A percentile compares a stretch with the other conserved stretches of the same genome.
Conservation (phyloP, 2,329 filamentous ascomycete species). For the Fusarium duplospermum region DNA sequence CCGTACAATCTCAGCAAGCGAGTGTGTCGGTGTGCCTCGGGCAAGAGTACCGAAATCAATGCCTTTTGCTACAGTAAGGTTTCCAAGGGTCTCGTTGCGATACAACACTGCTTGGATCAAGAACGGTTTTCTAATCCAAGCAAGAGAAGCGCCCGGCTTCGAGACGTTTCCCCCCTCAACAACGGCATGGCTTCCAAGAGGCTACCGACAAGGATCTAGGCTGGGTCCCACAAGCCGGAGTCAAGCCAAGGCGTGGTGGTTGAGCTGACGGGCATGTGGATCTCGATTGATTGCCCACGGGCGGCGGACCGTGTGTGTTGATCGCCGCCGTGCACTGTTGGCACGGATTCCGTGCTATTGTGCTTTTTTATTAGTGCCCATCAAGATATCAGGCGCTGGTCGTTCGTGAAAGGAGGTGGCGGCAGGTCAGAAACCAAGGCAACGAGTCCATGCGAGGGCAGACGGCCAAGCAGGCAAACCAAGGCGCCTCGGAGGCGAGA, state of each 20-base stretch:
- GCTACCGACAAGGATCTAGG: slow-evolving; percentile 31
- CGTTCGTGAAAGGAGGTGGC: slow-evolving; percentile 17
- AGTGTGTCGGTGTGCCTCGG: slow-evolving; percentile 33
- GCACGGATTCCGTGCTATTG: slow-evolving; percentile 1
- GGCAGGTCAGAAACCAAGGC: slow-evolving; percentile 18
- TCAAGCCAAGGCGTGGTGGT: slow-evolving; percentile 34
- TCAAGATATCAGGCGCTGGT: slow-evolving; percentile 13
- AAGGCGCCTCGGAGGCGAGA: slow-evolving; percentile 19
- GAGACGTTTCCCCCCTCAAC: slow-evolving; percentile 3
- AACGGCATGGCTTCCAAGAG: slow-evolving; percentile 23
- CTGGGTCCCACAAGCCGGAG: slow-evolving; percentile 40
- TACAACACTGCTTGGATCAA: slow-evolving; percentile 28
- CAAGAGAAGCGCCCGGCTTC: not conserved
- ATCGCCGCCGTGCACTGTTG: slow-evolving; percentile 38
- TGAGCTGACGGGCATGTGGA: slow-evolving; percentile 40
- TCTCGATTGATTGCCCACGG: slow-evolving; percentile 42
- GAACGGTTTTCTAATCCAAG: slow-evolving; percentile 6
- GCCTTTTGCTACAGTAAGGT: slow-evolving; percentile 17
- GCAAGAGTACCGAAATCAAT: slow-evolving; percentile 17
- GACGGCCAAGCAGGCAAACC: slow-evolving; percentile 9
- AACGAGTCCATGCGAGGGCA: slow-evolving; percentile 1
- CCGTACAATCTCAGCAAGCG: slow-evolving; percentile 17
- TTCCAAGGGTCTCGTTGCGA: slow-evolving; percentile 22
- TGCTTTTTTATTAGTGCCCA: slow-evolving; percentile 9
- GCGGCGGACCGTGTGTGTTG: slow-evolving; percentile 39